Evolutionary conservation across 441 rosid genomes (phyloP).

Genomic region (Metrosideros polymorpha): DNA sequence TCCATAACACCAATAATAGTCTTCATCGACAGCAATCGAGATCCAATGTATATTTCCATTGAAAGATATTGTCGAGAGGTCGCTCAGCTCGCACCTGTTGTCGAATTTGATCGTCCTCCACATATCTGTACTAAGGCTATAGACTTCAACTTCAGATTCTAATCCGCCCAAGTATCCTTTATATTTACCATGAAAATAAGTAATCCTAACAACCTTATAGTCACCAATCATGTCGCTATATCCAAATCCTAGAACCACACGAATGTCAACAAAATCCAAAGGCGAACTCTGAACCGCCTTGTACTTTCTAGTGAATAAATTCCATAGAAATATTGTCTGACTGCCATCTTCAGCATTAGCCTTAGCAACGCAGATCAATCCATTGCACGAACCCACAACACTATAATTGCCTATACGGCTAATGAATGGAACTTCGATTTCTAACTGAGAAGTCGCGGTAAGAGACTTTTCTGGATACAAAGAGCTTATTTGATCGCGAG

Average conservation of each 20-base stretch:
- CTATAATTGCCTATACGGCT: not conserved
- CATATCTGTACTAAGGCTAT: not conserved
- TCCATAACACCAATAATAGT: not conserved
- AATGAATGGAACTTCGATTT: not conserved
- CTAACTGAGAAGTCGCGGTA: not conserved
- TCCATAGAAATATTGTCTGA: not conserved
- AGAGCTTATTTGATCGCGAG: not conserved
- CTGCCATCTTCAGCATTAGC: not conserved
- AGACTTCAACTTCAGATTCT: not conserved
- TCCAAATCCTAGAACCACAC: not conserved
- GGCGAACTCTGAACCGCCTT: not conserved
- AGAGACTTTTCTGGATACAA: not conserved
- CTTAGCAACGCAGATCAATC: not conserved
- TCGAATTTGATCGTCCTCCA: not conserved
- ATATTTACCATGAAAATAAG: not conserved
- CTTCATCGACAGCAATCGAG: not conserved
- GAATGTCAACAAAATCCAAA: not conserved
- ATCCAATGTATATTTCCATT: not conserved
- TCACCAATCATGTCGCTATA: not conserved
- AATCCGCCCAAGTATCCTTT: not conserved
- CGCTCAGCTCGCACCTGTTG: not conserved
- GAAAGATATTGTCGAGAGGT: not conserved
- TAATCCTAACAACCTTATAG: not conserved
- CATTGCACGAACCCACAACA: not conserved
- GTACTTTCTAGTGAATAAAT: not conserved